A percentile compares a stretch with the other conserved stretches of the same genome.
Conservation (phyloP, 352 stramenopile genomes). For the Pythium monospermum region DNA sequence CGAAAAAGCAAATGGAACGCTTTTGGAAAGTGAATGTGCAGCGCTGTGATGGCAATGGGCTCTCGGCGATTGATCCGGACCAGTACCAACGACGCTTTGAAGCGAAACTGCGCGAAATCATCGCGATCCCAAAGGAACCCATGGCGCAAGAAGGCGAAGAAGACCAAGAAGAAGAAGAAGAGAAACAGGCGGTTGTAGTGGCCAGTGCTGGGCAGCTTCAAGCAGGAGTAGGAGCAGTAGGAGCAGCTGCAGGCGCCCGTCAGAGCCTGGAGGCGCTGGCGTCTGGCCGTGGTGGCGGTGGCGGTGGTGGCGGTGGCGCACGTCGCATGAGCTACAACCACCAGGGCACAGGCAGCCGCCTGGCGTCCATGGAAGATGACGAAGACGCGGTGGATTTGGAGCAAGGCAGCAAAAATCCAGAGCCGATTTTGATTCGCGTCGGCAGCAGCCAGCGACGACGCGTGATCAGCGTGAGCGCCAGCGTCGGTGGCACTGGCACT, state of each 20-base stretch:
- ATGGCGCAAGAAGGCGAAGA: neutral
- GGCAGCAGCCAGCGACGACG: slow-evolving; percentile 9
- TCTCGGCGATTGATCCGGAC: slow-evolving; percentile 81
- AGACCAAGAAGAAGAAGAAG: too few relatives aligned
- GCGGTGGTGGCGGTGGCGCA: too few relatives aligned
- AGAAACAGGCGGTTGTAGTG: too few relatives aligned
- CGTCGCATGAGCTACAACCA: too few relatives aligned
- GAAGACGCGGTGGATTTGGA: slow-evolving; percentile 17
- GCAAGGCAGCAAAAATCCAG: slow-evolving; percentile 7
- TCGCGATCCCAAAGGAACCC: slow-evolving; percentile 59
- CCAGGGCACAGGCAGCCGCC: too few relatives aligned
- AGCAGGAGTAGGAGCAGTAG: slow-evolving; percentile 14
- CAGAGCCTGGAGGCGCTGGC: neutral
- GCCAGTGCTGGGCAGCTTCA: neutral
- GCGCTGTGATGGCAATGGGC: slow-evolving; percentile 55
- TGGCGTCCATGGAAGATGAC: slow-evolving; percentile 16
- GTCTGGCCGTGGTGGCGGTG: neutral
- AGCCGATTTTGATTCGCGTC: slow-evolving; percentile 20
- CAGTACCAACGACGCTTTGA: slow-evolving; percentile 81
- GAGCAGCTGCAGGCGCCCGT: slow-evolving; percentile 9
- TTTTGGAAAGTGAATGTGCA: slow-evolving; percentile 80
- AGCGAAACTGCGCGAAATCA: slow-evolving; percentile 75
- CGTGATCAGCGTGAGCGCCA: slow-evolving; percentile 2
- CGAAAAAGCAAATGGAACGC: slow-evolving; percentile 75
- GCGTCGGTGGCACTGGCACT: too few relatives aligned